Evolutionary conservation across 176 grass and related monocot species (phyloP).

Genomic region (Otatea glauca): DNA sequence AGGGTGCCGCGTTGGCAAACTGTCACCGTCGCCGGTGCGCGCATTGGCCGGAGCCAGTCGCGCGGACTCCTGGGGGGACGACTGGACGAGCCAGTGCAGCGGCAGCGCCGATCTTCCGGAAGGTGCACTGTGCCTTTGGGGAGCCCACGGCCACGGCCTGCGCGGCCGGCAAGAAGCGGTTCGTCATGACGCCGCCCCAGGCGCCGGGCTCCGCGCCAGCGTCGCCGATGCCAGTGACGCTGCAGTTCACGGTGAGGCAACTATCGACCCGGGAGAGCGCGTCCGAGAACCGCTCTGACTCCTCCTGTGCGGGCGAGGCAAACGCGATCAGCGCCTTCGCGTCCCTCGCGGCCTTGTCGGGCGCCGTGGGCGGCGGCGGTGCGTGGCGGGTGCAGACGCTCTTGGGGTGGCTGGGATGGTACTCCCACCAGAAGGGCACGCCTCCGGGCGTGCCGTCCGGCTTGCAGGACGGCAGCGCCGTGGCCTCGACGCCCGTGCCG

Average conservation of each 20-base stretch:
- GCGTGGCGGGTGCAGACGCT: constrained; percentile 67
- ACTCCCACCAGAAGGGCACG: constrained; percentile 71
- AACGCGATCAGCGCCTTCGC: background rate
- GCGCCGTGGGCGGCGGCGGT: constrained; percentile 17
- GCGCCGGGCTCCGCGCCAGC: constrained; percentile 9
- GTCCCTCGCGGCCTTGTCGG: background rate
- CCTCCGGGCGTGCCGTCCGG: constrained; percentile 19
- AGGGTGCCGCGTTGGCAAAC: constrained; percentile 16
- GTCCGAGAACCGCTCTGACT: constrained; percentile 66
- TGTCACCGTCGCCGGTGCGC: background rate
- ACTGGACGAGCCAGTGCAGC: no score
- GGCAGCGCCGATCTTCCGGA: constrained; percentile 49
- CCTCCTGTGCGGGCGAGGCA: constrained; percentile 21
- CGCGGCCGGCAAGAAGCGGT: constrained; percentile 75
- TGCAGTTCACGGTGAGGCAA: constrained; percentile 79
- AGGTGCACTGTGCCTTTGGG: constrained; percentile 62
- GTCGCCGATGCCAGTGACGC: constrained; percentile 62
- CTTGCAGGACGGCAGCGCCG: constrained; percentile 16
- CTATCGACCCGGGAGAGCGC: constrained; percentile 69
- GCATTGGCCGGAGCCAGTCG: background rate
- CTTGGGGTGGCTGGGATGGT: constrained; percentile 69
- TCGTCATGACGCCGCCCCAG: constrained; percentile 68
- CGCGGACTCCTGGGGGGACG: background rate
- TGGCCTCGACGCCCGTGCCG: constrained; percentile 12
- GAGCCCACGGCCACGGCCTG: constrained; percentile 64